These are phyloP conservation scores for Vigna nakashimae DNA, from an alignment of 306 rosid species.

Conservation along the genomic window DNA sequence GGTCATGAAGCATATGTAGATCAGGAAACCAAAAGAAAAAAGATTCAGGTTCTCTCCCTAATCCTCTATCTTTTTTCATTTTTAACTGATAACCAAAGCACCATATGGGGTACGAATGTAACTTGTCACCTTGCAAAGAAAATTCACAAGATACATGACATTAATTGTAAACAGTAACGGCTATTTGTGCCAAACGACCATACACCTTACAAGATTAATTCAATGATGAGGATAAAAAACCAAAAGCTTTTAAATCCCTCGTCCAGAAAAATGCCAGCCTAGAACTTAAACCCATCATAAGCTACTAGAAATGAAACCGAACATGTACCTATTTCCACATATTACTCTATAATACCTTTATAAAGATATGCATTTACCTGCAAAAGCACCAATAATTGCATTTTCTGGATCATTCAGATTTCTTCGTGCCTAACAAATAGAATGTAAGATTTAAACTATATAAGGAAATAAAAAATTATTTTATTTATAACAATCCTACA, in stretches of 20 bases:
- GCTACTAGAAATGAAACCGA: conserved; percentile 11
- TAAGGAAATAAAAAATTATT: too few relatives aligned
- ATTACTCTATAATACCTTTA: background rate
- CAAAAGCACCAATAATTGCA: conserved; percentile 94
- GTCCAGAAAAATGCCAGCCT: background rate
- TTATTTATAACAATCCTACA: too few relatives aligned
- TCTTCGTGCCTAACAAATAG: conserved; percentile 70
- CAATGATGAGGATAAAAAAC: background rate
- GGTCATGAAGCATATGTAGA: background rate
- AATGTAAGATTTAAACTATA: background rate
- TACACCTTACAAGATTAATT: conserved; percentile 3
- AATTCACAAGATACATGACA: background rate
- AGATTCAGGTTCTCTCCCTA: background rate
- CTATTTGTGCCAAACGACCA: conserved; percentile 2
- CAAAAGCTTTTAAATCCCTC: background rate
- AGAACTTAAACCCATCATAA: conserved; percentile 19
- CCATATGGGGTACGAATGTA: conserved; percentile 2
- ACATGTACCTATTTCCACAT: background rate
- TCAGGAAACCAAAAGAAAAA: background rate
- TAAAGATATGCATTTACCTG: conserved; percentile 61
- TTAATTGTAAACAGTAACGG: conserved; percentile 9
- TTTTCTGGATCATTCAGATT: conserved; percentile 88
- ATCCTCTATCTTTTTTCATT: background rate
- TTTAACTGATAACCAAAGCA: background rate
- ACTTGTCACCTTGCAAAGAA: conserved; percentile 19